A percentile compares a stretch with the other conserved stretches of the same genome.
Conservation (phyloP, 441 rosid species). For the Corymbia calophylla region DNA sequence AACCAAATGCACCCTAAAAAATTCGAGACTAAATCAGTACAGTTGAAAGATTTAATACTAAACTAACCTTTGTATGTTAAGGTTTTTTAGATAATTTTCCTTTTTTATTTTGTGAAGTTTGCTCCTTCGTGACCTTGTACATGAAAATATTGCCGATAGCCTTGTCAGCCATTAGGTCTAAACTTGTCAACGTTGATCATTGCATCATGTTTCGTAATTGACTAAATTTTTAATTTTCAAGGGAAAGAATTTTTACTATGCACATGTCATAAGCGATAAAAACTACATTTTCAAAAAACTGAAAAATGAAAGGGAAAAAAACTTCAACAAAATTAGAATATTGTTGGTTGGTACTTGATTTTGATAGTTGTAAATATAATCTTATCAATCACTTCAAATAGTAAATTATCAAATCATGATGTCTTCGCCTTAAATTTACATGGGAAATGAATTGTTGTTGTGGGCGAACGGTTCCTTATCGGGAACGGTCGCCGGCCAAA, state of each 20-base stretch:
- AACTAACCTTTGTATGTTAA: background rate
- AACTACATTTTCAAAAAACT: too few relatives aligned
- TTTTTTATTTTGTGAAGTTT: background rate
- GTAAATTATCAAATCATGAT: background rate
- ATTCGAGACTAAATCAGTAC: too few relatives aligned
- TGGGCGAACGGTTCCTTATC: background rate
- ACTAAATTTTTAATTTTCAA: too few relatives aligned
- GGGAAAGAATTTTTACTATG: background rate
- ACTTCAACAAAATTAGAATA: fast-evolving
- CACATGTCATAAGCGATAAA: background rate
- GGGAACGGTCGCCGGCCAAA: background rate
- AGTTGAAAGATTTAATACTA: too few relatives aligned
- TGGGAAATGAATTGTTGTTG: fast-evolving
- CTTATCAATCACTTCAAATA: fast-evolving
- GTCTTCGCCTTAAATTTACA: fast-evolving
- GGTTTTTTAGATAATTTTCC: too few relatives aligned
- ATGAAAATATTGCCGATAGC: background rate
- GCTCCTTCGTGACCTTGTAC: background rate
- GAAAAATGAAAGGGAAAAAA: too few relatives aligned
- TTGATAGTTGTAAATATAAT: background rate
- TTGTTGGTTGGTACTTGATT: fast-evolving
- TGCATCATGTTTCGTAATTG: background rate
- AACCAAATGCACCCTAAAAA: too few relatives aligned
- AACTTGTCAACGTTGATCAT: fast-evolving
- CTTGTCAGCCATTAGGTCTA: background rate